These are phyloP conservation scores for Lodderomyces orthopsilosis DNA, from an alignment of 1,139 yeast genomes.

Conservation along the genomic window DNA sequence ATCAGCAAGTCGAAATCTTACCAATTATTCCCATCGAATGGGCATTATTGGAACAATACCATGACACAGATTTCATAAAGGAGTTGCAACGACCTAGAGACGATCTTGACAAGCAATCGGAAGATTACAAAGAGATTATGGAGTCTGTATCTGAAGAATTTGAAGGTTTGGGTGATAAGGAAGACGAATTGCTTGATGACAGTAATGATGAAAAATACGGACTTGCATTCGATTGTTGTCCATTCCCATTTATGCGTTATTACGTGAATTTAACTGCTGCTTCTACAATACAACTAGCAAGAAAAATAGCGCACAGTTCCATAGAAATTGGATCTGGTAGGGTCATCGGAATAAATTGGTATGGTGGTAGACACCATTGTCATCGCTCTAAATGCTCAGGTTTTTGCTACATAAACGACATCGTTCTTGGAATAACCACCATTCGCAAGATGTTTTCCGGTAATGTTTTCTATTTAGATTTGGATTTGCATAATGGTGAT, in stretches of 20 bases:
- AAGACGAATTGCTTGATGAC: background rate
- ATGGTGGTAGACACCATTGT: conserved; percentile 80
- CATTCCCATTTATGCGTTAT: conserved; percentile 51
- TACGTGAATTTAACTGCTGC: conserved; percentile 56
- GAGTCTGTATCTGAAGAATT: conserved; percentile 14
- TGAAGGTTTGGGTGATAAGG: conserved; percentile 9
- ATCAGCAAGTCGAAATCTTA: conserved; percentile 22
- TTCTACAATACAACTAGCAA: conserved; percentile 54
- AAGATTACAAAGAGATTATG: conserved; percentile 5
- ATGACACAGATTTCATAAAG: conserved; percentile 35
- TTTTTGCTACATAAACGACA: conserved; percentile 72
- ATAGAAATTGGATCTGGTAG: conserved; percentile 11
- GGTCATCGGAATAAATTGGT: conserved; percentile 62
- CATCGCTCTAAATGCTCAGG: conserved; percentile 58
- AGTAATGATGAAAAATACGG: conserved; percentile 12
- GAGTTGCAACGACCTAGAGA: conserved; percentile 26
- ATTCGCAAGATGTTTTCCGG: conserved; percentile 41
- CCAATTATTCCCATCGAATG: conserved; percentile 21
- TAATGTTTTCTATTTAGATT: conserved; percentile 61
- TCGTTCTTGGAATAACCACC: conserved; percentile 49
- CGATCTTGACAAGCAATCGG: conserved; percentile 10
- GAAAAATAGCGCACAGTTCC: conserved; percentile 16
- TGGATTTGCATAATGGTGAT: conserved; percentile 79
- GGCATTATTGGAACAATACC: conserved; percentile 35
- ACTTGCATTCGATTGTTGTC: conserved; percentile 61